Percentiles rank a stretch among this genome's conserved stretches.
Conservation (phyloP, 2,329 filamentous ascomycete genomes). For the Atkinsonella hypoxylon region DNA sequence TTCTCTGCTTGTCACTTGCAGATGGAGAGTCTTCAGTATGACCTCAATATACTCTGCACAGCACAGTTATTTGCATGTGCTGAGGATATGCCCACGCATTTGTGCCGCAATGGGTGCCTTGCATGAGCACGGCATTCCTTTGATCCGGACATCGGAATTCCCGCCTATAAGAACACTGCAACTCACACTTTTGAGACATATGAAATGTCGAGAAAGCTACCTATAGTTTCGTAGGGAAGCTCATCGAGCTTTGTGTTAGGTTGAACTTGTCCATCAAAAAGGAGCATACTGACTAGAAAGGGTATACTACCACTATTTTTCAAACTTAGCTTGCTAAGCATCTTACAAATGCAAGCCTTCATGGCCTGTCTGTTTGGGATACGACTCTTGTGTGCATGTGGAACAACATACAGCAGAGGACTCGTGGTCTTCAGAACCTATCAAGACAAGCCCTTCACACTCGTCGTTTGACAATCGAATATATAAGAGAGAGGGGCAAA, state of each 20-base stretch:
- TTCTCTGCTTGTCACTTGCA: not conserved
- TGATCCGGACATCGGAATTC: not conserved
- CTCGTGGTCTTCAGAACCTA: not conserved
- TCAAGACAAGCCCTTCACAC: not conserved
- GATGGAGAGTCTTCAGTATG: not conserved
- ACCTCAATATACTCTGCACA: not conserved
- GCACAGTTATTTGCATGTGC: not conserved
- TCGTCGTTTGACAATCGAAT: not conserved
- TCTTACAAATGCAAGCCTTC: not conserved
- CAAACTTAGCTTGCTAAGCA: not conserved
- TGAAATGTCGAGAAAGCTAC: not conserved
- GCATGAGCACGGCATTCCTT: not conserved
- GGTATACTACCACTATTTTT: not conserved
- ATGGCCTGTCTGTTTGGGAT: not conserved
- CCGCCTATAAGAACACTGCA: not conserved
- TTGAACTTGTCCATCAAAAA: not conserved
- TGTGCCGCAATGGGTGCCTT: conserved; percentile 1
- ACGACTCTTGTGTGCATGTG: not conserved
- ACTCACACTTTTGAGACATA: not conserved
- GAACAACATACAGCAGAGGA: not conserved
- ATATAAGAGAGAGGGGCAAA: not conserved
- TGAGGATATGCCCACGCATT: not conserved
- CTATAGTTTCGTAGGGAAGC: not conserved
- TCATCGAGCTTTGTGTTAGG: not conserved
- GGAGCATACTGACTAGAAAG: not conserved